Evolutionary conservation across 768 basidiomycete species (phyloP), one percentile per base, ranked within the genome.

Genomic region (Xanthoconium stramineum): DNA sequence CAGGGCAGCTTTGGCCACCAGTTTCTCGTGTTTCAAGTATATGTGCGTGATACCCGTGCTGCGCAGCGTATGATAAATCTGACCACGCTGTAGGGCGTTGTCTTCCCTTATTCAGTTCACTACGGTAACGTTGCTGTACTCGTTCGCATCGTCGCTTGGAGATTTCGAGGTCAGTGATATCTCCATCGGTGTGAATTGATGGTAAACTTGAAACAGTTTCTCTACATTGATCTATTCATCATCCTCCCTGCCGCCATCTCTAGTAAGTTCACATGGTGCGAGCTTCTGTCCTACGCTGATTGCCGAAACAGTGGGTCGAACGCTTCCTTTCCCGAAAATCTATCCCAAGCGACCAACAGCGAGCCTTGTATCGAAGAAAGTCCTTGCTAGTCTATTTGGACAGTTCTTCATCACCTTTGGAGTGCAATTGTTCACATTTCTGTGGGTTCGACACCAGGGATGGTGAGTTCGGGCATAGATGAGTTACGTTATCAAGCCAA

Each of bases 1-100:
- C 9, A 81, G 97, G 43, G 92, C 94, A 9, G 96, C 97, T 1
- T 78, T 99, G 51, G 96, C 97, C 51, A 98, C 97, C 1, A 96
- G 94, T 70, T 99, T 99, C 74, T 95, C 94, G 62, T 98, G 96
- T 75, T 99, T 99, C 85, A 99, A 99, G 74, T 99, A 98, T 67
- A 99, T 99, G 96, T 95, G 64, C 72, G 91, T 78, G 36, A 6
- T 15, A 33, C 44, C 24, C 24, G 24, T 4, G 14, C 39, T 36
- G 39, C 32, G 45, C 20, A 40, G 48, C 20, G n/a, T 12, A 32
- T 33, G 24, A 44, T 29, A 24, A 7, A 30, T 35, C 62, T 60
- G 40, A 69, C 49, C 48, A 51, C 52, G 44, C 37, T 60, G 17
- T 64, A 98, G 95, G 96, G 97, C 97, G 0, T 73, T 99, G 43